Conservation (phyloP, 2,329 filamentous ascomycete genomes). For the Colletotrichum musae region DNA sequence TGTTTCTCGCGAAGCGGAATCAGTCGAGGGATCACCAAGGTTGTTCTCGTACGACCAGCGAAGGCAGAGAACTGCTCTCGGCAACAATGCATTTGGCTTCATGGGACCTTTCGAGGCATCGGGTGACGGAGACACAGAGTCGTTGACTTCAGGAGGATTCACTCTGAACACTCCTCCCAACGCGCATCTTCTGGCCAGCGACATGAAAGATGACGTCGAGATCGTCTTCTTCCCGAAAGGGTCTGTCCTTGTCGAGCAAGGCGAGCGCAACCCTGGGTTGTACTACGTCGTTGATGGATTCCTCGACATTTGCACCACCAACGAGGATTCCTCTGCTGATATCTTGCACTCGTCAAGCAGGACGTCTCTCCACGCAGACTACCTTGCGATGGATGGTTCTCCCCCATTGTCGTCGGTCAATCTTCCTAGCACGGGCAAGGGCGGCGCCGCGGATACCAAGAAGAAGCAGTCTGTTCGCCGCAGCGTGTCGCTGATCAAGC, state of each 20-base stretch:
- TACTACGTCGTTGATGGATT: constrained; percentile 99
- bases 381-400: constrained; percentile 30
- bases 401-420: constrained; percentile 40
- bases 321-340: constrained; percentile 67
- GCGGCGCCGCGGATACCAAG: constrained; percentile 53
- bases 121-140: constrained; percentile 88
- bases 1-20: constrained; percentile 76
- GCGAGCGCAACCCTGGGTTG: constrained; percentile 93
- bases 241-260: constrained; percentile 94
- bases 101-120: constrained; percentile 87
- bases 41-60: constrained; percentile 87
- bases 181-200: constrained; percentile 77
- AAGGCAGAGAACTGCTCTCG: constrained; percentile 82
- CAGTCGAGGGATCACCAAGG: constrained; percentile 87
- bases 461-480: constrained; percentile 67
- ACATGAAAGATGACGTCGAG: constrained; percentile 92
- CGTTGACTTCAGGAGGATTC: constrained; percentile 79
- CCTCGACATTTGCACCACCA: constrained; percentile 90
- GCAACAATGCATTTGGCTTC: constrained; percentile 87
- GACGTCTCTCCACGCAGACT: constrained; percentile 46
- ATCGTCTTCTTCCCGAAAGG: constrained; percentile 98
- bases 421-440: constrained; percentile 46
- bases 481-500: constrained; percentile 92
- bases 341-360: constrained; percentile 57
- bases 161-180: constrained; percentile 74